Base-by-base conservation (phyloP, 768 basidiomycete species). In the Leccinum obscurum region DNA sequence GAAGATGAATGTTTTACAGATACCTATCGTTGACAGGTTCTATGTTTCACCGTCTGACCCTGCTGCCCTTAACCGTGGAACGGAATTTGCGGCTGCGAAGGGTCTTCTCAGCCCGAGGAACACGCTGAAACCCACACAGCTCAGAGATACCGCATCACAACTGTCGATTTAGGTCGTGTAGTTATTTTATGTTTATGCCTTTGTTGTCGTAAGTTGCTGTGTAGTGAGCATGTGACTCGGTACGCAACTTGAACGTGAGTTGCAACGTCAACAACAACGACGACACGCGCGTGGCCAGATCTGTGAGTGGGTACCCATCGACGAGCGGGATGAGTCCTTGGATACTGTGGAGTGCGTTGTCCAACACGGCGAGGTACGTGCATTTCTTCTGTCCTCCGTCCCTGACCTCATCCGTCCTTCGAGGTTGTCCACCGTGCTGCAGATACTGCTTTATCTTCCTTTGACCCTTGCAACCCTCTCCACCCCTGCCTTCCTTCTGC, bases 11-110 rank as follows among this genome's bases (percentile, higher is more conserved):
- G 74, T 97, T 26, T 57, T 98, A 20, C 93, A 96, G 72, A 92
- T 96, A 64, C 96, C 96, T 2, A 97, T 98, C 69, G 78, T 92
- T 50, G 95, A 98, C 80, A 88, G 93, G 72, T 96, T 86, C 76
- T 93, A 92, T 74, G 92, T 95, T n/a, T 82, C 89, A 1, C 90
- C 91, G 2, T 89, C 90, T 1, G 91, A 93, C 68, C 89, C 92
- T 32, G 86, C 86, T 13, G 82, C 85, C 5, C 78, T 81, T 22
- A 78, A 80, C 37, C 85, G 95, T 28, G 85, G 82, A 11, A 89
- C 84, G 6, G 92, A 92, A 56, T 95, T 95, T 71, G 95, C 93
- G 2, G 86, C 88, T 56, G 88, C 85, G 57, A 95, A 94, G 72
- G 95, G 94, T n/a, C 79, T 94, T 44, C 77, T 92, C 44, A 88